phyloP scores from a whole-genome alignment of 202 grass and related monocot genomes.

The Eragrostis tef region DNA sequence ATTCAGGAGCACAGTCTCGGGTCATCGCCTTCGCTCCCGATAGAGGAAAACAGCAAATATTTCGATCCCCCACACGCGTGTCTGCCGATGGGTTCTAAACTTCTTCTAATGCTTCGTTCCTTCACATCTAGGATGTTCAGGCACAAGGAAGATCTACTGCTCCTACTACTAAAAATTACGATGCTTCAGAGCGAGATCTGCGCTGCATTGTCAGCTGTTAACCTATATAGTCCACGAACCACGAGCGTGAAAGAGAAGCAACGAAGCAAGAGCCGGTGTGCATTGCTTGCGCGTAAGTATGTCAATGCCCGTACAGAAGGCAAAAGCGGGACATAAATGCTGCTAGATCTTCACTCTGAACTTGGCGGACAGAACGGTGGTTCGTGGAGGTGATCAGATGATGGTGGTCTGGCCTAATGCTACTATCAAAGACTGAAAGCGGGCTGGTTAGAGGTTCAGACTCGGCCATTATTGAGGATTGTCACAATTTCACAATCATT shows the following conservation, averaged over 20 bases:
- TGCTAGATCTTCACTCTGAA: conserved; percentile 13
- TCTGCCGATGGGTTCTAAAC: background rate
- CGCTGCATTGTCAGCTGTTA: conserved; percentile 15
- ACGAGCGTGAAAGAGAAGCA: conserved; percentile 46
- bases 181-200: background rate
- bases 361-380: conserved; percentile 42
- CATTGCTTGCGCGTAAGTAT: conserved; percentile 19
- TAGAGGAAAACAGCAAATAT: conserved; percentile 12
- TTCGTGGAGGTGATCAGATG: conserved; percentile 28
- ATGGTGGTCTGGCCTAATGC: conserved; percentile 11
- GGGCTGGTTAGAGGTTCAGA: background rate
- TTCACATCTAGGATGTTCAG: background rate
- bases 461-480: background rate
- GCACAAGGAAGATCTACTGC: conserved; percentile 13
- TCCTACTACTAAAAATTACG: background rate
- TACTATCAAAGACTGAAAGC: background rate
- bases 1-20: background rate
- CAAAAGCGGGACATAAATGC: conserved; percentile 46
- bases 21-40: conserved; percentile 16
- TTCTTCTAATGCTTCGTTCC: too few relatives aligned
- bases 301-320: conserved; percentile 41
- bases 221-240: too few relatives aligned
- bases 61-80: background rate
- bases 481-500: background rate
- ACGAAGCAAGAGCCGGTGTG: conserved; percentile 16